These are phyloP conservation scores for Aspergillus hortae DNA, from an alignment of 2,329 filamentous ascomycete species.

Conservation along the genomic window DNA sequence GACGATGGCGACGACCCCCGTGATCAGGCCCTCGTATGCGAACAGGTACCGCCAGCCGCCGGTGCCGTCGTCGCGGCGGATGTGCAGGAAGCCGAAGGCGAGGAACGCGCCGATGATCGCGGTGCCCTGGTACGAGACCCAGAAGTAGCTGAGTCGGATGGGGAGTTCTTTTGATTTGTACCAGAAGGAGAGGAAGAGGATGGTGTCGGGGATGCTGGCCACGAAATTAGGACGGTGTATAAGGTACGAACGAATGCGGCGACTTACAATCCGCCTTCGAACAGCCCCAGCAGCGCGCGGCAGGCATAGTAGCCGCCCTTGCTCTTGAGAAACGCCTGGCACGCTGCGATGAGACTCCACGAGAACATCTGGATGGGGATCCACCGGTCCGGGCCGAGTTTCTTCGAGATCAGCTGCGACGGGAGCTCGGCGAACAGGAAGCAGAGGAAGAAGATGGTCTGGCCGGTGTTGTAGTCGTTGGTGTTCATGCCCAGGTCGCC, in stretches of 20 bases:
- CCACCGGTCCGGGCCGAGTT: constrained; percentile 57
- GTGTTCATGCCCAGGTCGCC: constrained; percentile 46
- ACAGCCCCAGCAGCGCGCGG: constrained; percentile 46
- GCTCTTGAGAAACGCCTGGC: constrained; percentile 50
- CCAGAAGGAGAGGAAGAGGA: constrained; percentile 67
- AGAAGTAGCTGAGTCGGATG: constrained; percentile 65
- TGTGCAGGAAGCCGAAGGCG: constrained; percentile 42
- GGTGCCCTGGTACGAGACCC: constrained; percentile 58
- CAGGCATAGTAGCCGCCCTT: constrained; percentile 41
- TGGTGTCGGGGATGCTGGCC: constrained; percentile 39
- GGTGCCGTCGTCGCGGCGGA: constrained; percentile 32
- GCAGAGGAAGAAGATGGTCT: constrained; percentile 36
- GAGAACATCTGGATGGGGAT: constrained; percentile 57
- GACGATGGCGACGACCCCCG: constrained; percentile 52
- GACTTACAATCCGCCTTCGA: constrained; percentile 59
- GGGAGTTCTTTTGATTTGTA: constrained; percentile 70
- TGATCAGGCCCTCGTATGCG: constrained; percentile 45
- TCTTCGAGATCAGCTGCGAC: constrained; percentile 59
- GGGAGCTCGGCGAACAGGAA: constrained; percentile 54
- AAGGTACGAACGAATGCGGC: constrained; percentile 20
- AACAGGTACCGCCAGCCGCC: constrained; percentile 46
- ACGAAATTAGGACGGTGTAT: constrained; percentile 2
- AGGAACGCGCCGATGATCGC: constrained; percentile 47
- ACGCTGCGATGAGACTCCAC: constrained; percentile 53
- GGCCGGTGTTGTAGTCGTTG: constrained; percentile 44